Conservation (phyloP, 805 yeast genomes). For the Kurtzmaniella cleridarum region DNA sequence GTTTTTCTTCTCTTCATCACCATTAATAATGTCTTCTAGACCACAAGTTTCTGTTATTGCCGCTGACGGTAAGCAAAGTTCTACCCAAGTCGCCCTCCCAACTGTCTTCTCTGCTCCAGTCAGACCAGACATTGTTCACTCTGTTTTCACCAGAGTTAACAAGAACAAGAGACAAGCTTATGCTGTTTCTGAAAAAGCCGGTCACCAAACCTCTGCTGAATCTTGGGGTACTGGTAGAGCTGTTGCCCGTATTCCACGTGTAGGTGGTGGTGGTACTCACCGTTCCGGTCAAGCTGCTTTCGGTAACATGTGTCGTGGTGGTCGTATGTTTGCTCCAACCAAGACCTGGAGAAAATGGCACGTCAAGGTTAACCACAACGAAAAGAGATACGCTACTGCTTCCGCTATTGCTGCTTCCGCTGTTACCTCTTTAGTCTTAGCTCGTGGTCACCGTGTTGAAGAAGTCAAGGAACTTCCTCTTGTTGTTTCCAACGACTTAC, state of each 20-base stretch:
- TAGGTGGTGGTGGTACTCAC: slow-evolving; percentile 99
- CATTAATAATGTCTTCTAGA: slow-evolving; percentile 52
- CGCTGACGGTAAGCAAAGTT: slow-evolving; percentile 80
- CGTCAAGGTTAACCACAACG: slow-evolving; percentile 99
- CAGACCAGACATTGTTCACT: slow-evolving; percentile 98
- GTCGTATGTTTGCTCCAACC: slow-evolving; percentile 99
- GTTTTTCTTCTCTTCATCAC: slow-evolving; percentile 15
- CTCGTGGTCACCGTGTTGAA: slow-evolving; percentile 99
- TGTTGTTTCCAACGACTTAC: slow-evolving; percentile 90
- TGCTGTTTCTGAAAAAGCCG: slow-evolving; percentile 99
- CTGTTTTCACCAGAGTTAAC: slow-evolving; percentile 97
- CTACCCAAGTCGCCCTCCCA: slow-evolving; percentile 86
- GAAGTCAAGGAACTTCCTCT: slow-evolving; percentile 97
- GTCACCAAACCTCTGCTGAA: slow-evolving; percentile 99
- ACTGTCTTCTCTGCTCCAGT: slow-evolving; percentile 99
- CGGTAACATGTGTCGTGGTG: slow-evolving; percentile 99
- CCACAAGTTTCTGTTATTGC: slow-evolving; percentile 97
- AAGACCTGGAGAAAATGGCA: slow-evolving; percentile 99
- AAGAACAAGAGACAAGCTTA: slow-evolving; percentile 99
- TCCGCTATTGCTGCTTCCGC: slow-evolving; percentile 99
- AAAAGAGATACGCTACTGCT: slow-evolving; percentile 99
- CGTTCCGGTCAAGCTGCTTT: slow-evolving; percentile 99
- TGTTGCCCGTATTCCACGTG: slow-evolving; percentile 99
- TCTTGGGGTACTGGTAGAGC: slow-evolving; percentile 99
- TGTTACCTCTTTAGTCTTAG: slow-evolving; percentile 95